Base-by-base conservation (phyloP, 169 alveolate species). In the Plasmodium gallinaceum region DNA sequence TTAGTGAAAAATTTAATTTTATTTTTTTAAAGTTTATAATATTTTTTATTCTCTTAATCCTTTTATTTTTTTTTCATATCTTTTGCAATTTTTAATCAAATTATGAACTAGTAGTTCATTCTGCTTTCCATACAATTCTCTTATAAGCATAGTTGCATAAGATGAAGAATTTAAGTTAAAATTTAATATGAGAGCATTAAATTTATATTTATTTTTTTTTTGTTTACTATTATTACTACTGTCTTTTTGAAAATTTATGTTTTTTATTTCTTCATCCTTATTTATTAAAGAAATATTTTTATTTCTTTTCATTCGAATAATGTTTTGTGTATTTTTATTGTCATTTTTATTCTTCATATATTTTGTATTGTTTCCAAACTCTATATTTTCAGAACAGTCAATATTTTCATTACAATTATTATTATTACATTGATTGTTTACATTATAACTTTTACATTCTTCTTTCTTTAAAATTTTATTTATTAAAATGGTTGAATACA, bases 141-240 rank as follows among this genome's bases (percentile, higher is more conserved):
- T 71, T 62, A 86, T 45, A 22, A 86, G 42, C 92, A 86, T 86
- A 42, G 88, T 86, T 37, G 92, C 92, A 86, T 86, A 86, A 18
- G 92, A 71, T 14, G 92, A 86, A 37, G 88, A 86, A 37, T 62
- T 70, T 65, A 86, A 45, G 52, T 68, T 69, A 86, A 86, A 86
- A 45, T 76, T 71, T 71, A 86, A 72, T 60, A 86, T 72, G n/a
- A 86, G 61, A 39, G 92, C 92, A 61, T 64, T 64, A 14, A 48
- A 54, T 14, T 68, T 58, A 8, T 24, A 57, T 7, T n/a, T 52
- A 42, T 48, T n/a, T 48, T 48, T 26, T 48, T 24, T 68, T 16
- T 18, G 26, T 61, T 70, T 78, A 16, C 12, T 78, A 7, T 12
- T 42, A 75, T 43, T 7, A 61, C n/a, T 64, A 18, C 20, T 64